Percentiles rank a stretch among this genome's conserved stretches.
Evolutionary conservation across 164 flowering plant genomes (phyloP).

Genomic region (Liquidambar formosana): DNA sequence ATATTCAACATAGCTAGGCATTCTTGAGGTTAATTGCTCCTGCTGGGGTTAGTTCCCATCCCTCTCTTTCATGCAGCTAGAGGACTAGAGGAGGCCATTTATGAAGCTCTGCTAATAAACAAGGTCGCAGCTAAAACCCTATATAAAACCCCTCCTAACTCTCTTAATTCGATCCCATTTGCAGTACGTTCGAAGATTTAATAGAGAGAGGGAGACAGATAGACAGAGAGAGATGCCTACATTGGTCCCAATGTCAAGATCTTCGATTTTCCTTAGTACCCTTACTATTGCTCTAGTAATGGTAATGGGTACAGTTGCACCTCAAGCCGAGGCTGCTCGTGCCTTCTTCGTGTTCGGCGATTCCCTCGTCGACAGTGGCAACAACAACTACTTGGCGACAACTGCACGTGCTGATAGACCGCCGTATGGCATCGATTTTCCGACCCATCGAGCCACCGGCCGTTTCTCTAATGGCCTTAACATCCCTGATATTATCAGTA

Average conservation of each 20-base stretch:
- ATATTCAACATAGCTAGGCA: no score
- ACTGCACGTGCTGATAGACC: constrained; percentile 75
- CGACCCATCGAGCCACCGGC: constrained; percentile 67
- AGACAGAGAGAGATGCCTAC: not conserved
- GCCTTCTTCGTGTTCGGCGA: constrained; percentile 88
- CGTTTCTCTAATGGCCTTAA: constrained; percentile 86
- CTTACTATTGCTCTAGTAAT: constrained; percentile 6
- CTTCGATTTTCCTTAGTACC: not conserved
- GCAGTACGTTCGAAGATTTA: no score
- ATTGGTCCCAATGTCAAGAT: not conserved
- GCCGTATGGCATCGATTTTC: constrained; percentile 81
- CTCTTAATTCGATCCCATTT: not conserved
- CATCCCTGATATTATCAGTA: constrained; percentile 81
- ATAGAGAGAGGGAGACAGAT: not conserved
- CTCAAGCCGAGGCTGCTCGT: constrained; percentile 21
- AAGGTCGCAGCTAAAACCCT: no score
- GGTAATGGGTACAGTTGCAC: not conserved
- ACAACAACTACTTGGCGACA: constrained; percentile 72
- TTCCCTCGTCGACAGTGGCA: constrained; percentile 78
- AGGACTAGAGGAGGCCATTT: no score
- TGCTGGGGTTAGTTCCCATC: no score
- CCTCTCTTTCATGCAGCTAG: no score
- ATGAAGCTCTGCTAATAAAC: no score
- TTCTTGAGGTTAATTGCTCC: no score
- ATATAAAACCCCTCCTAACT: not conserved